Evolutionary conservation across 2,329 filamentous ascomycete species (phyloP).

Genomic region (Trichophyton rubrum): DNA sequence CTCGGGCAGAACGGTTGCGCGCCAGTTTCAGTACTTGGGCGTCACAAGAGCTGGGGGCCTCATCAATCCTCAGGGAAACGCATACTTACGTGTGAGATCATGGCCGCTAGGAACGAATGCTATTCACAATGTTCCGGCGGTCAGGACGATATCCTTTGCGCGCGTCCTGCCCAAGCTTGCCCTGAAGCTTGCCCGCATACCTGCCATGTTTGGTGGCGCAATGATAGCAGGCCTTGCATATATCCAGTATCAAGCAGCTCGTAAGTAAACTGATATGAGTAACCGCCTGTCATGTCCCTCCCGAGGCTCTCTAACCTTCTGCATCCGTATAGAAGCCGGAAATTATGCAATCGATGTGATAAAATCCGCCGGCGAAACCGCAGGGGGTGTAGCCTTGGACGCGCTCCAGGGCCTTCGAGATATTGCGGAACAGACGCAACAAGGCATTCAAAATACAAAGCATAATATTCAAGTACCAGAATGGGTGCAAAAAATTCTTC

Average conservation of each 20-base stretch:
- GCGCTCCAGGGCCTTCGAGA: constrained; percentile 61
- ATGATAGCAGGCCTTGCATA: constrained; percentile 81
- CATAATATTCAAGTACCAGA: constrained; percentile 59
- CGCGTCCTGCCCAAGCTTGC: constrained; percentile 68
- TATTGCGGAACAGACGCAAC: constrained; percentile 64
- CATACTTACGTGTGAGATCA: constrained; percentile 37
- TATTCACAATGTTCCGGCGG: constrained; percentile 65
- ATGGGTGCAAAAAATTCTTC: constrained; percentile 67
- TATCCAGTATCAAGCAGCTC: constrained; percentile 87
- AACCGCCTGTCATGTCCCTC: background rate
- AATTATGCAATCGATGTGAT: constrained; percentile 67
- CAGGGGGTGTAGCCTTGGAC: constrained; percentile 54
- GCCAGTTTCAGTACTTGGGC: constrained; percentile 48
- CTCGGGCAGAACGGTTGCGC: constrained; percentile 49
- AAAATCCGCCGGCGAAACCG: constrained; percentile 57
- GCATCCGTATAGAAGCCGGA: constrained; percentile 47
- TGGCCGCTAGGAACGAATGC: constrained; percentile 67
- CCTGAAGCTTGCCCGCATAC: constrained; percentile 76
- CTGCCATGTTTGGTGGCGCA: constrained; percentile 81
- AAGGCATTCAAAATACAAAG: constrained; percentile 73
- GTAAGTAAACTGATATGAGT: constrained; percentile 40
- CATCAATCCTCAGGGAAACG: constrained; percentile 51
- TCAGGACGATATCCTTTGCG: constrained; percentile 54
- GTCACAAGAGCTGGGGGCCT: constrained; percentile 55
- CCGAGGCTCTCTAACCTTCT: background rate